phyloP scores from a whole-genome alignment of 192 early-diverging fungal species.

The Podila epigama region DNA sequence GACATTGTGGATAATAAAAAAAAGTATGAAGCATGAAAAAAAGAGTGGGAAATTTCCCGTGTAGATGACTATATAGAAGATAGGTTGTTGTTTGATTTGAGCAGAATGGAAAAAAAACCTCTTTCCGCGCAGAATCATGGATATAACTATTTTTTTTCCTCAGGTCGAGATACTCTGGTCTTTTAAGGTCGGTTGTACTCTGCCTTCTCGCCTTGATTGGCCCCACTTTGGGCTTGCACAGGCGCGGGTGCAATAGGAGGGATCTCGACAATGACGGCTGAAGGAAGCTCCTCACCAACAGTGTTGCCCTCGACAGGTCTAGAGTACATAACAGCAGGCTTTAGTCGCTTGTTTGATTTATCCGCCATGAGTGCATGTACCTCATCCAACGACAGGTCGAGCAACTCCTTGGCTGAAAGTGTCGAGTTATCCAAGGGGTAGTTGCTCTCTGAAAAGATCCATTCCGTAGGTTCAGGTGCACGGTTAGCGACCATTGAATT shows the following conservation, averaged over 20 bases:
- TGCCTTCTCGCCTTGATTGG: neutral
- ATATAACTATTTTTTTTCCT: too few relatives aligned
- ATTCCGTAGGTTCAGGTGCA: slow-evolving; percentile 10
- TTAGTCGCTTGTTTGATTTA: neutral
- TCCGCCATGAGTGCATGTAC: slow-evolving; percentile 7
- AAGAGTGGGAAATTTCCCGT: too few relatives aligned
- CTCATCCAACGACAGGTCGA: slow-evolving; percentile 2
- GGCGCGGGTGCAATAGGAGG: neutral
- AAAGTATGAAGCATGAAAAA: too few relatives aligned
- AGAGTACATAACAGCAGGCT: neutral
- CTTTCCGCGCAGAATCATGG: too few relatives aligned
- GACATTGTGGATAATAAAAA: too few relatives aligned
- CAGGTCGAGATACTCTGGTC: too few relatives aligned
- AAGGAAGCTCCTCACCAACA: neutral
- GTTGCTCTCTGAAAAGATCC: slow-evolving; percentile 20
- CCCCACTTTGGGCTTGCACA: neutral
- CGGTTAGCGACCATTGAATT: slow-evolving; percentile 15
- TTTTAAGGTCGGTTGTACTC: too few relatives aligned
- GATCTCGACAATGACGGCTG: neutral
- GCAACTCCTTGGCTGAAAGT: slow-evolving; percentile 13
- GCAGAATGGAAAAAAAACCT: too few relatives aligned
- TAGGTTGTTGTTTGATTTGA: too few relatives aligned
- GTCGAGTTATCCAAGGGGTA: slow-evolving; percentile 6
- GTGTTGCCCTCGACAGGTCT: neutral
- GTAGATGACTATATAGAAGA: too few relatives aligned